A percentile compares a stretch with the other conserved stretches of the same genome.
Conservation (phyloP, 345 rosid genomes). For the Carallia pectinifolia region DNA sequence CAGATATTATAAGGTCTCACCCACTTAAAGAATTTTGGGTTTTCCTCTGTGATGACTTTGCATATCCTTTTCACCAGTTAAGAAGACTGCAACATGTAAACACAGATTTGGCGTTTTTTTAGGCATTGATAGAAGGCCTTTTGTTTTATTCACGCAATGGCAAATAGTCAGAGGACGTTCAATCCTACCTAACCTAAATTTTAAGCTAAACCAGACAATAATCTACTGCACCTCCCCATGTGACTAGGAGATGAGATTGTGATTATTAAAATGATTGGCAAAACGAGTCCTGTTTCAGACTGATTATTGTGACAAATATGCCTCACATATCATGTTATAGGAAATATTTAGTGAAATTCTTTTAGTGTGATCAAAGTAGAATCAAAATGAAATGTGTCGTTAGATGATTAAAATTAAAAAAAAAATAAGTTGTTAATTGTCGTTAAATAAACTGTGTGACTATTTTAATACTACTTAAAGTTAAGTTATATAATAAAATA, state of each 20-base stretch:
- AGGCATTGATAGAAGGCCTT: constrained; percentile 4
- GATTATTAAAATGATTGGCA: constrained; percentile 19
- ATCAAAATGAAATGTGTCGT: too few relatives aligned
- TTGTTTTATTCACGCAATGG: constrained; percentile 21
- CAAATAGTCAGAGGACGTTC: constrained; percentile 31
- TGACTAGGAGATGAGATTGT: constrained; percentile 28
- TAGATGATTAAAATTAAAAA: too few relatives aligned
- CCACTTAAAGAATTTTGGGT: constrained; percentile 9
- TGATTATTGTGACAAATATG: neutral
- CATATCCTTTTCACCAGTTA: constrained; percentile 22
- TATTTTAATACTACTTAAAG: too few relatives aligned
- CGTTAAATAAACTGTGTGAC: too few relatives aligned
- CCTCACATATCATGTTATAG: too few relatives aligned
- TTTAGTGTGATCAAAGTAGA: too few relatives aligned
- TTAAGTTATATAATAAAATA: too few relatives aligned
- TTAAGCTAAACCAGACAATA: constrained; percentile 7
- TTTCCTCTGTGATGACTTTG: constrained; percentile 25
- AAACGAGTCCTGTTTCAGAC: constrained; percentile 17
- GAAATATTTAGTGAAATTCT: too few relatives aligned
- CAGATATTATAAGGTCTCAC: constrained; percentile 13
- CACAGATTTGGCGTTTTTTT: constrained; percentile 18
- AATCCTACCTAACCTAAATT: constrained; percentile 48
- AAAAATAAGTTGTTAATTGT: too few relatives aligned
- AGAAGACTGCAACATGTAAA: constrained; percentile 19
- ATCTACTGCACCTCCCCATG: constrained; percentile 23